Evolutionary conservation across 2,329 filamentous ascomycete genomes (phyloP).

Genomic region (Beauveria medogensis): DNA sequence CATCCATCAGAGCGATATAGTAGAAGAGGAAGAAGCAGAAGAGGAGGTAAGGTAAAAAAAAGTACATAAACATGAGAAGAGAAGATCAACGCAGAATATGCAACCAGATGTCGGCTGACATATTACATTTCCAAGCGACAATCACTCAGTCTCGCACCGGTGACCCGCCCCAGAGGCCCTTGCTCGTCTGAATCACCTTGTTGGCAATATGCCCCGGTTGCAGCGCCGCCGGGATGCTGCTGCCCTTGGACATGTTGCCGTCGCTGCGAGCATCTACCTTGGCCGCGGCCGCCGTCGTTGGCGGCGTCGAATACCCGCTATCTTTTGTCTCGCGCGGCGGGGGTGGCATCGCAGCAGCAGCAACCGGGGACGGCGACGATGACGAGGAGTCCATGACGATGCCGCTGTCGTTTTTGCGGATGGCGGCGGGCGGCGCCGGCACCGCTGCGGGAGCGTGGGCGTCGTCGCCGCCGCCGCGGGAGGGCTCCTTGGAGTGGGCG

Average conservation of each 20-base stretch:
- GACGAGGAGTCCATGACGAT: constrained; percentile 25
- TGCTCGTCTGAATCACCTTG: constrained; percentile 54
- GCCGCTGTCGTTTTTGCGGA: constrained; percentile 37
- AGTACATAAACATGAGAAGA: not conserved
- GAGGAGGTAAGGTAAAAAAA: not conserved
- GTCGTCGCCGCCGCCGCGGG: constrained; percentile 27
- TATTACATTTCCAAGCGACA: not conserved
- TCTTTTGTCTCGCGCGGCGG: constrained; percentile 26
- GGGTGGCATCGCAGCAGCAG: not conserved
- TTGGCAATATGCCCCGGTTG: constrained; percentile 48
- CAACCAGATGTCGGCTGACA: too few species aligned
- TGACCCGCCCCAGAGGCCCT: constrained; percentile 49
- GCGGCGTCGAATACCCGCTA: constrained; percentile 38
- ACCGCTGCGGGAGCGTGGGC: constrained; percentile 6
- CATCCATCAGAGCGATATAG: not conserved
- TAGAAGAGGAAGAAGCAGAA: not conserved
- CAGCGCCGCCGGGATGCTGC: constrained; percentile 40
- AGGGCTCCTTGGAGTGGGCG: constrained; percentile 42
- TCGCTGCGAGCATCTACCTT: constrained; percentile 13
- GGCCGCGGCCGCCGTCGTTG: not conserved
- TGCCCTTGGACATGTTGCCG: constrained; percentile 40
- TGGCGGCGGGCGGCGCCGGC: constrained; percentile 14
- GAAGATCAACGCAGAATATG: too few species aligned
- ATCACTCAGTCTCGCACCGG: constrained; percentile 19
- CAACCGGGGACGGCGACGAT: too few species aligned